Base-by-base conservation (phyloP, 73 alveolate species). In the Uronychia binucleata region DNA sequence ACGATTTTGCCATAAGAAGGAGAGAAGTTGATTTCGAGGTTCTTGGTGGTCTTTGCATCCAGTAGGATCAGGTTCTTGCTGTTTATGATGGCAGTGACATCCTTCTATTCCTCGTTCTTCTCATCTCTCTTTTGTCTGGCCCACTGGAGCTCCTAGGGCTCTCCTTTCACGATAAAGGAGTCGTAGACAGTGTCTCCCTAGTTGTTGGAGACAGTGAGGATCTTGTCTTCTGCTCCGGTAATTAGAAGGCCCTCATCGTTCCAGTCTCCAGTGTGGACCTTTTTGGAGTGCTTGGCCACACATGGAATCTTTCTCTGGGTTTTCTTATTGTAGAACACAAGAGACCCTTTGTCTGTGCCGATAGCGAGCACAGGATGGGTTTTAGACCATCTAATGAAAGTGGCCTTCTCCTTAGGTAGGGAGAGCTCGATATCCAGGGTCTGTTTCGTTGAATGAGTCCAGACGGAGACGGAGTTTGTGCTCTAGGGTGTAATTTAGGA, bases 271-370 rank as follows among this genome's bases (percentile, higher is more conserved):
- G 97, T 78, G 0, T 93, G 87, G 58, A 98, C 97, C 90, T 88
- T 92, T 89, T 97, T 98, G 32, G 99, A 95, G 90, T 98, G 99
- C 91, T 97, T 98, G 86, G 99, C 99, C 91, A 98, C 92, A 33
- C 98, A 96, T 32, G 99, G 99, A 58, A 95, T 92, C 89, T 98
- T 97, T 92, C 97, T 95, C 87, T 94, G 96, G 57, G 96, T 90
- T 90, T 98, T 95, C 96, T 98, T 98, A 94, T 97, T 97, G 94
- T 95, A 98, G 95, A 98, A 97, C 80, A 96, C 95, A 30, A 98
- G 91, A 79, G 97, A 94, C 28, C 99, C 99, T 81, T 98, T 97
- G 80, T 98, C 99, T 5, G 99, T 95, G 58, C 99, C 99, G 29
- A 98, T 97, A 58, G 97, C 98, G 26, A 98, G 97, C 77, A 94